Percentiles rank a stretch among this genome's conserved stretches.
Evolutionary conservation across 495 filamentous ascomycete genomes (phyloP).

Genomic region (Aspergillus coremiiformis): DNA sequence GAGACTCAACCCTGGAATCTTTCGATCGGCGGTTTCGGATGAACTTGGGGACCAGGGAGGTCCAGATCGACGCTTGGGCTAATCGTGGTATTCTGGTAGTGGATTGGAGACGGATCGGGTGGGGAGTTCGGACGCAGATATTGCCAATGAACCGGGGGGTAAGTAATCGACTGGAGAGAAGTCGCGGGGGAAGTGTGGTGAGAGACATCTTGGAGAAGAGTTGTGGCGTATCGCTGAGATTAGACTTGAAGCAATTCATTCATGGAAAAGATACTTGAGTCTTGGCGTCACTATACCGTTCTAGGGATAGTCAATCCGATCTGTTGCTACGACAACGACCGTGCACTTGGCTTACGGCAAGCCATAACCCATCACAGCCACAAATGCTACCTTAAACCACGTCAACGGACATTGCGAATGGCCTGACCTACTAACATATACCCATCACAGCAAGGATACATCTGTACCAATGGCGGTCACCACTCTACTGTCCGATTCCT

Average conservation of each 20-base stretch:
- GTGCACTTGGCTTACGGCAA: conserved; percentile 19
- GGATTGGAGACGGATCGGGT: conserved; percentile 18
- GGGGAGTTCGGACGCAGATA: neutral
- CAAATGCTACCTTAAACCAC: neutral
- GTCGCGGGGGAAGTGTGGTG: conserved; percentile 3
- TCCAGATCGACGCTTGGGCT: conserved; percentile 62
- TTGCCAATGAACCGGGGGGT: neutral
- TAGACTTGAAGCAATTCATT: no score
- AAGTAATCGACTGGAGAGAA: neutral
- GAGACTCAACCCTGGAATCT: conserved; percentile 12
- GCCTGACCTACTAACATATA: neutral
- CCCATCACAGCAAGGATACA: conserved; percentile 1
- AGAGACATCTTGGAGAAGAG: conserved; percentile 5
- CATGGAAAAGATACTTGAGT: conserved; percentile 1
- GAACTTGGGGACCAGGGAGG: conserved; percentile 51
- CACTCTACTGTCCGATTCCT: conserved; percentile 26
- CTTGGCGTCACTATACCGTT: conserved; percentile 15
- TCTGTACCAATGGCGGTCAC: conserved; percentile 33
- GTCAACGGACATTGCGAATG: conserved; percentile 1
- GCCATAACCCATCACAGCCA: neutral
- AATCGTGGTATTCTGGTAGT: conserved; percentile 49
- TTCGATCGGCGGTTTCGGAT: conserved; percentile 30
- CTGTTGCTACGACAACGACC: conserved; percentile 40
- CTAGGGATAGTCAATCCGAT: neutral
- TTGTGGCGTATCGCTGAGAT: neutral